Evolutionary conservation across 169 alveolate species (phyloP).

Genomic region (Plasmodium vivax): DNA sequence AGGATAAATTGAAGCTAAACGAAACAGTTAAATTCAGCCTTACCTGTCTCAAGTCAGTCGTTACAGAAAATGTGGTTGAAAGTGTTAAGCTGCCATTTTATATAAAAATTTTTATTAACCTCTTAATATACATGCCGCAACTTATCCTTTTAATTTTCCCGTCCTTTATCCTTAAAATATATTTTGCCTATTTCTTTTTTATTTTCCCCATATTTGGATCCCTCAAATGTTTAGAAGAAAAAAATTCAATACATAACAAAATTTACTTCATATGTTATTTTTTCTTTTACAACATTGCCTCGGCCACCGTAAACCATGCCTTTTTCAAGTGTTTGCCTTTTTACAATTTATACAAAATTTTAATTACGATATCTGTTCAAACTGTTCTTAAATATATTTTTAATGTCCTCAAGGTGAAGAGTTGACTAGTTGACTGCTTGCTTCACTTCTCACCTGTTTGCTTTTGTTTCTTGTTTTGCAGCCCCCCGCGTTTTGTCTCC

Average conservation of each 20-base stretch:
- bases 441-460: neutral
- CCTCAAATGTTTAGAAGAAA: conserved; percentile 69
- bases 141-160: conserved; percentile 46
- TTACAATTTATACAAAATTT: conserved; percentile 65
- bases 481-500: neutral
- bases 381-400: conserved; percentile 58
- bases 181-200: conserved; percentile 56
- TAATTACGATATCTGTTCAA: conserved; percentile 52
- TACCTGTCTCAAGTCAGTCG: conserved; percentile 50
- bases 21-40: conserved; percentile 53
- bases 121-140: conserved; percentile 64
- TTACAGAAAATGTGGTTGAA: conserved; percentile 53
- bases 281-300: conserved; percentile 57
- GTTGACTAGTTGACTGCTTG: neutral
- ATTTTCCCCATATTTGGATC: conserved; percentile 66
- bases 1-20: conserved; percentile 44
- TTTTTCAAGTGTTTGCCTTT: conserved; percentile 62
- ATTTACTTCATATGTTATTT: conserved; percentile 58
- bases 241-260: conserved; percentile 30
- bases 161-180: conserved; percentile 49
- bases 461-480: neutral
- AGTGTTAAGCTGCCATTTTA: conserved; percentile 55
- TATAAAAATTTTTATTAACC: conserved; percentile 38
- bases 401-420: conserved; percentile 10
- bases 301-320: conserved; percentile 49